Base-by-base conservation (phyloP, 2,329 filamentous ascomycete species). In the Penicillium sp. region DNA sequence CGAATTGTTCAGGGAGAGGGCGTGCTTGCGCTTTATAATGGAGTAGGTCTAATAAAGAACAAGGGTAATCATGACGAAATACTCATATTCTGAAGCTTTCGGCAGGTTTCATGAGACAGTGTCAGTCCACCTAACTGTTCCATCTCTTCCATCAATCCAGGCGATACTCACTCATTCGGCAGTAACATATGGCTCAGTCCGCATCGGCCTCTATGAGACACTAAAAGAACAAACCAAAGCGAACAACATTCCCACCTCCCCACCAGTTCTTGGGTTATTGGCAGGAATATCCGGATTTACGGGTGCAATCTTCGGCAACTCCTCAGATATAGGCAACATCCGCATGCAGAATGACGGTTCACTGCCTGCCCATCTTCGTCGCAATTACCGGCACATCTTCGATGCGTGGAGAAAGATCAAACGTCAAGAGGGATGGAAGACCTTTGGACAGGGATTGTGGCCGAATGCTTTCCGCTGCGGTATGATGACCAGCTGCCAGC, bases 401-500 rank as follows among this genome's bases (percentile, higher is more conserved):
- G 55, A 63, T 43, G 59, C 58, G 3, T 62, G 59, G 57, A 31
- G 47, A 13, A 54, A 58, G 40, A 62, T 61, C 54, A 61, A 56
- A 21, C 52, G 45, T 3, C 12, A 47, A n/a, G 57, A 60, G 40
- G 60, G 61, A 7, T 56, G 52, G 54, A 45, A 33, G 13, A 41
- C 54, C 1, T 61, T 62, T 21, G 43, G 34, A 8, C 56, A 62
- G 32, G 61, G 59, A 2, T 32, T 90, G 29, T 83, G 86, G 78
- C 87, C 88, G 46, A 95, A 95, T 71, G 84, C 81, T 60, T 79
- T 83, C 58, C 80, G 88, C 53, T 88, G 87, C 10, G 83, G 86
- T n/a, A 80, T 90, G 63, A 94, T 94, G 88, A 94, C 88, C 1
- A 85, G 87, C 28, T 81, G 81, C 8, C 88, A 95, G 71, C 75